These are phyloP conservation scores for Lentithecium fluviatile DNA, from an alignment of 495 filamentous ascomycete genomes.

Conservation along the genomic window DNA sequence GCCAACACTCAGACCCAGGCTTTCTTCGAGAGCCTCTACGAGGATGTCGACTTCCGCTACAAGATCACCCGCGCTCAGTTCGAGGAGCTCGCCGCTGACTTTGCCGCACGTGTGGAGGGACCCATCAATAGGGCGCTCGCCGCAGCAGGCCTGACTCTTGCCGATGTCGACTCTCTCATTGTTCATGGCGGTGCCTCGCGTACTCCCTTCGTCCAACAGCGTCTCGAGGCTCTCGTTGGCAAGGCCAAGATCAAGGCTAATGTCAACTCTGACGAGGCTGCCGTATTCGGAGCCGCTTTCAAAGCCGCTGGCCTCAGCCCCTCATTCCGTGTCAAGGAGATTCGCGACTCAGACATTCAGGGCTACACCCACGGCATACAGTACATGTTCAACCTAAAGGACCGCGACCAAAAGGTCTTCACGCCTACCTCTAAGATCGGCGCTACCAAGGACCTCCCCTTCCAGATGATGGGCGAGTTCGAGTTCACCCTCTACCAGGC, in stretches of 20 bases:
- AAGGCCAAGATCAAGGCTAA: slow-evolving; percentile 82
- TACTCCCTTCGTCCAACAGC: slow-evolving; percentile 90
- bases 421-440: slow-evolving; percentile 72
- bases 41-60: slow-evolving; percentile 90
- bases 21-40: slow-evolving; percentile 82
- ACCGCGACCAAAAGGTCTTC: slow-evolving; percentile 74
- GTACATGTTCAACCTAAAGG: slow-evolving; percentile 59
- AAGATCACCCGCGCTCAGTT: slow-evolving; percentile 80
- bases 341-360: slow-evolving; percentile 71
- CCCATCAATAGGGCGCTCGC: slow-evolving; percentile 74
- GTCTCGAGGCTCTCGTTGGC: slow-evolving; percentile 73
- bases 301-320: slow-evolving; percentile 87
- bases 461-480: slow-evolving; percentile 84
- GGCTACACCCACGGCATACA: slow-evolving; percentile 70
- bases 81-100: slow-evolving; percentile 71
- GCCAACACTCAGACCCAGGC: slow-evolving; percentile 81
- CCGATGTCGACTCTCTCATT: slow-evolving; percentile 85
- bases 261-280: slow-evolving; percentile 96
- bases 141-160: slow-evolving; percentile 66
- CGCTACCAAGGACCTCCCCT: slow-evolving; percentile 79
- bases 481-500: slow-evolving; percentile 77
- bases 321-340: slow-evolving; percentile 96
- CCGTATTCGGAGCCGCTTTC: slow-evolving; percentile 95
- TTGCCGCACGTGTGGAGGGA: slow-evolving; percentile 64
- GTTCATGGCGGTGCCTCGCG: slow-evolving; percentile 87